A percentile compares a stretch with the other conserved stretches of the same genome.
Conservation (phyloP, 257 asterid species). For the Gynochthodes officinalis region DNA sequence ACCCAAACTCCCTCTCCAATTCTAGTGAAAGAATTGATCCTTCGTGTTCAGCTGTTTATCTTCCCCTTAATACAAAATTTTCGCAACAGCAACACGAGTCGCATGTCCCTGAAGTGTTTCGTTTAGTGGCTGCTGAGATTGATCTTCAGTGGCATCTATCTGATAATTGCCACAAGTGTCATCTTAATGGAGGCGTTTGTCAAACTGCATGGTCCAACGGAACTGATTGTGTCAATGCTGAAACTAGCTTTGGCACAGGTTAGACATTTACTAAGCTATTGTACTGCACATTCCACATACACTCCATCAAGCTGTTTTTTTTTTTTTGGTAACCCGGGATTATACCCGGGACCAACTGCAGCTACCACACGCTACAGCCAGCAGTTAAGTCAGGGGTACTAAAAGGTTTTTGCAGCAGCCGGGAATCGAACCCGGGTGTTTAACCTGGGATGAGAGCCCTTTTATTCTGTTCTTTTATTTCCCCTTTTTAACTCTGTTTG, state of each 20-base stretch:
- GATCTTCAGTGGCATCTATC: constrained; percentile 19
- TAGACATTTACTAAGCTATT: neutral
- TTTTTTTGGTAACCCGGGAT: no score
- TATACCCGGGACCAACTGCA: no score
- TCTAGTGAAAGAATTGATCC: neutral
- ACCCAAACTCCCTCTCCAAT: neutral
- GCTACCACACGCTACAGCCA: no score
- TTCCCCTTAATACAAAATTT: constrained; percentile 9
- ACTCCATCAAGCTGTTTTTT: neutral
- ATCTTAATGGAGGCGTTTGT: constrained; percentile 17
- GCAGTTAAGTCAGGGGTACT: no score
- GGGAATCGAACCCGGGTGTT: no score
- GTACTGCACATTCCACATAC: neutral
- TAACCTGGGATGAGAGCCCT: no score
- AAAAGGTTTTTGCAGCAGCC: no score
- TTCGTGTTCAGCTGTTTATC: neutral
- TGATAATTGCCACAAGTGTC: constrained; percentile 12
- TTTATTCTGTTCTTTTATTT: neutral
- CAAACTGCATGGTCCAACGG: neutral
- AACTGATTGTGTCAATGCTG: constrained; percentile 14
- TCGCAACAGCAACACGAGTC: neutral
- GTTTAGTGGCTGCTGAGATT: constrained; percentile 17
- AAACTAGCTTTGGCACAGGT: constrained; percentile 21
- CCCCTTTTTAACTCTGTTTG: neutral
- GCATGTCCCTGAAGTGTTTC: neutral